phyloP scores from a whole-genome alignment of 2,329 filamentous ascomycete genomes.

The Calonectria pseudoreteaudii region DNA sequence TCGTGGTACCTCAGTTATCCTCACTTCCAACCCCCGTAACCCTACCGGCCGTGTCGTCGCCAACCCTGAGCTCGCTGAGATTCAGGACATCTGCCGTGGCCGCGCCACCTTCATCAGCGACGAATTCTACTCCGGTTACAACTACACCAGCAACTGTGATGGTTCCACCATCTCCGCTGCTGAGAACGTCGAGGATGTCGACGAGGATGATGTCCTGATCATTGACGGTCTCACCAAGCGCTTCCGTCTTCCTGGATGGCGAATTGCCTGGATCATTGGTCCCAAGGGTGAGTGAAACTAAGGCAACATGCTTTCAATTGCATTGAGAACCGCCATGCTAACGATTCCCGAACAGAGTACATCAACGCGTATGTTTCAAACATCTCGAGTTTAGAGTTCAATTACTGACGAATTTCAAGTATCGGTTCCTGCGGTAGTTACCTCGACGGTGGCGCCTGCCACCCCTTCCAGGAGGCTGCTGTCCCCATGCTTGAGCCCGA shows the following conservation, averaged over 20 bases:
- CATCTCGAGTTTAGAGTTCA: neutral
- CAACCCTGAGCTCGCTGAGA: conserved; percentile 87
- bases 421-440: conserved; percentile 94
- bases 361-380: conserved; percentile 75
- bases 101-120: conserved; percentile 94
- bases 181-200: conserved; percentile 89
- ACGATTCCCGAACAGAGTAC: conserved; percentile 70
- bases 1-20: conserved; percentile 85
- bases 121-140: conserved; percentile 97
- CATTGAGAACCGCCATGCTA: conserved; percentile 11
- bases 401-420: conserved; percentile 47
- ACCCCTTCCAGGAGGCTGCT: conserved; percentile 94
- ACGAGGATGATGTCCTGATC: conserved; percentile 91
- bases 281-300: conserved; percentile 71
- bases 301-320: neutral
- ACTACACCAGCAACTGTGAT: conserved; percentile 93
- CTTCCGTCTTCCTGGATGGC: conserved; percentile 95
- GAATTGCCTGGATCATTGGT: conserved; percentile 95
- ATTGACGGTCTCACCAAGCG: conserved; percentile 97
- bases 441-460: conserved; percentile 93
- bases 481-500: conserved; percentile 91
- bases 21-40: conserved; percentile 96
- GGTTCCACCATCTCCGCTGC: conserved; percentile 90
- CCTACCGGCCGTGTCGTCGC: conserved; percentile 89
- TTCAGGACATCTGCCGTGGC: conserved; percentile 92